Base-by-base conservation (phyloP, 1,284 basidiomycete species). In the Coriolopsis trogii region DNA sequence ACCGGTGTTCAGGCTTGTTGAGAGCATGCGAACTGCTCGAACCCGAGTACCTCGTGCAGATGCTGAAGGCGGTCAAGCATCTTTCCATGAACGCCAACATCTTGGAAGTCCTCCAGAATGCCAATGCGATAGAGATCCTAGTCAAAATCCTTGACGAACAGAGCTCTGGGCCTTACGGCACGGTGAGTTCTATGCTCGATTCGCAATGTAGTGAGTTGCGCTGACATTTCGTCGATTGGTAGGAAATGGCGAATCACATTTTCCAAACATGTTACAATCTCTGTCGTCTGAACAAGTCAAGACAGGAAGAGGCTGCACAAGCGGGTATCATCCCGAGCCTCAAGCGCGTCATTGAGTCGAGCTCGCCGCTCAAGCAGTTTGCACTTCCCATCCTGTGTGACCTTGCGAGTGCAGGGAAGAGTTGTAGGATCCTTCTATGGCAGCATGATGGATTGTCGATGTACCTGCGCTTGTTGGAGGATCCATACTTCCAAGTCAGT, bases 381-480 rank as follows among this genome's bases (percentile, higher is more conserved):
- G 96, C 96, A 0, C 76, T 99, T 41, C 96, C 96, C 0, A 95
- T 98, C 59, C 77, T 99, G 7, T 98, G 96, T 70, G 96, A 98
- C 67, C 81, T 98, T 38, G 92, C 93, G 1, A 92, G 91, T 67
- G 93, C 95, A 1, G 93, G 93, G 45, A 97, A 96, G 75, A 91
- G 87, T 46, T 94, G 93, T 63, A 79, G 95, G 28, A 88, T 86
- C 34, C 66, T 95, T 45, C 71, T 97, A 43, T 95, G 93, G 93
- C 91, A 95, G 66, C 86, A 94, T 61, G 85, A 93, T 61, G 92
- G 93, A 26, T 72, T 96, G 38, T 67, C 70, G 41, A 75, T 98
- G 74, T 99, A 98, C 66, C 73, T 97, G 54, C 81, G 84, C 56
- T 77, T 99, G 26, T 75, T 98, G 38, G 84, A 87, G 33, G 95